A percentile compares a stretch with the other conserved stretches of the same genome.
These are phyloP conservation scores for Pythium aphanidermatum DNA, from an alignment of 352 stramenopile species.

Conservation along the genomic window DNA sequence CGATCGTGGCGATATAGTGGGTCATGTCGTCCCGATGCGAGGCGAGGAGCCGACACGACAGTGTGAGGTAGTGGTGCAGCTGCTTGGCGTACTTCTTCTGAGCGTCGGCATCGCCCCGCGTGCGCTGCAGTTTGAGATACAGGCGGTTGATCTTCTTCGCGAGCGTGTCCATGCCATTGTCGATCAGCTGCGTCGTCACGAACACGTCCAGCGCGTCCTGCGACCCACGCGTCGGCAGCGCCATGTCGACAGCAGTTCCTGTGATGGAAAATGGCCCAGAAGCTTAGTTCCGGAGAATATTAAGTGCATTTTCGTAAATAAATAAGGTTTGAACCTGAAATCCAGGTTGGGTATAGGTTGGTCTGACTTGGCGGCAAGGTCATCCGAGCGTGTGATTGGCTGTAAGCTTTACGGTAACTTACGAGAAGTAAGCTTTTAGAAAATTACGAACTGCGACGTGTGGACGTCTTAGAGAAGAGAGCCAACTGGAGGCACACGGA, in stretches of 20 bases:
- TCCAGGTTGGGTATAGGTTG: too few relatives aligned
- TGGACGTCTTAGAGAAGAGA: slow-evolving; percentile 10
- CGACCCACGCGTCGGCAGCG: slow-evolving; percentile 7
- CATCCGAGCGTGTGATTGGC: too few relatives aligned
- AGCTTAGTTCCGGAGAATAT: too few relatives aligned
- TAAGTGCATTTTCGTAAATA: too few relatives aligned
- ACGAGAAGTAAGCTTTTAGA: slow-evolving; percentile 3
- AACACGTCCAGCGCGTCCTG: slow-evolving; percentile 61
- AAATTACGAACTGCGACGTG: slow-evolving; percentile 4
- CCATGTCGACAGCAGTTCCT: too few relatives aligned
- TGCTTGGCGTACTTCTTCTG: slow-evolving; percentile 42
- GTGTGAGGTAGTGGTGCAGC: slow-evolving; percentile 57
- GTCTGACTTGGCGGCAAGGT: too few relatives aligned
- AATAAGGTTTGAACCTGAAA: not conserved
- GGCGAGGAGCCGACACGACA: slow-evolving; percentile 48
- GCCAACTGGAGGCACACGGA: slow-evolving; percentile 46
- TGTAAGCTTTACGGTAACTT: slow-evolving; percentile 15
- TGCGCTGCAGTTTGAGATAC: slow-evolving; percentile 39
- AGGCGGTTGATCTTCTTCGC: slow-evolving; percentile 62
- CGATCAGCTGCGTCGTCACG: slow-evolving; percentile 66
- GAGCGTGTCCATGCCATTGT: slow-evolving; percentile 74
- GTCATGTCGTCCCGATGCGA: slow-evolving; percentile 47
- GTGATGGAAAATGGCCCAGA: too few relatives aligned
- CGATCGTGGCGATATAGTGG: slow-evolving; percentile 44
- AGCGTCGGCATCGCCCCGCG: slow-evolving; percentile 21